Evolutionary conservation across 2,329 filamentous ascomycete species (phyloP).

Genomic region (Akanthomyces uredinophilus): DNA sequence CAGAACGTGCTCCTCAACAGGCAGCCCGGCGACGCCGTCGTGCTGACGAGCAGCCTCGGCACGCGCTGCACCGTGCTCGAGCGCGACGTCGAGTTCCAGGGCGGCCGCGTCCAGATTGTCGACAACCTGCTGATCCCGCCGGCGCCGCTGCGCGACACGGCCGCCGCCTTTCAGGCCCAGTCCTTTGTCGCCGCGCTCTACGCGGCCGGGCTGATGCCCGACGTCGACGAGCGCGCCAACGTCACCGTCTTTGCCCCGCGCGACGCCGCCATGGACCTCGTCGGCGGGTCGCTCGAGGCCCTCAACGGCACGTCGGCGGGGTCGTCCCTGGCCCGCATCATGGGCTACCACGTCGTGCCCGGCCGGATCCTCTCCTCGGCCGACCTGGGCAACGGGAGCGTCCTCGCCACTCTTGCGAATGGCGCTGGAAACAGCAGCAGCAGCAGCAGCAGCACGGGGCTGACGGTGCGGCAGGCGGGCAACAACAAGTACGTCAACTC

Average conservation of each 20-base stretch:
- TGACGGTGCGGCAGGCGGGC: conserved; percentile 36
- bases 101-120: conserved; percentile 47
- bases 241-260: conserved; percentile 62
- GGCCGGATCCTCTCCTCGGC: conserved; percentile 48
- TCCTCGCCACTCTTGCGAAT: conserved; percentile 30
- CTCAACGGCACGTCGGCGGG: conserved; percentile 28
- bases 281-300: conserved; percentile 44
- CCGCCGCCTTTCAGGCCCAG: conserved; percentile 41
- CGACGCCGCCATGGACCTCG: conserved; percentile 53
- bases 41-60: conserved; percentile 47
- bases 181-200: conserved; percentile 35
- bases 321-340: conserved; percentile 47
- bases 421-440: conserved; percentile 26
- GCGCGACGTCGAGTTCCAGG: conserved; percentile 41
- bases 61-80: conserved; percentile 37
- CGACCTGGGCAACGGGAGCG: conserved; percentile 28
- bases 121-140: conserved; percentile 49
- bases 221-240: conserved; percentile 36
- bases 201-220: conserved; percentile 29
- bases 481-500: conserved; percentile 47
- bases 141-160: conserved; percentile 41
- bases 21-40: conserved; percentile 35
- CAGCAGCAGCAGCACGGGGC: conserved; percentile 25
- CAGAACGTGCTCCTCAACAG: conserved; percentile 44
- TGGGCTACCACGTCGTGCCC: conserved; percentile 62